These are phyloP conservation scores for Aspergillus latus DNA, from an alignment of 2,329 filamentous ascomycete species.

Conservation along the genomic window DNA sequence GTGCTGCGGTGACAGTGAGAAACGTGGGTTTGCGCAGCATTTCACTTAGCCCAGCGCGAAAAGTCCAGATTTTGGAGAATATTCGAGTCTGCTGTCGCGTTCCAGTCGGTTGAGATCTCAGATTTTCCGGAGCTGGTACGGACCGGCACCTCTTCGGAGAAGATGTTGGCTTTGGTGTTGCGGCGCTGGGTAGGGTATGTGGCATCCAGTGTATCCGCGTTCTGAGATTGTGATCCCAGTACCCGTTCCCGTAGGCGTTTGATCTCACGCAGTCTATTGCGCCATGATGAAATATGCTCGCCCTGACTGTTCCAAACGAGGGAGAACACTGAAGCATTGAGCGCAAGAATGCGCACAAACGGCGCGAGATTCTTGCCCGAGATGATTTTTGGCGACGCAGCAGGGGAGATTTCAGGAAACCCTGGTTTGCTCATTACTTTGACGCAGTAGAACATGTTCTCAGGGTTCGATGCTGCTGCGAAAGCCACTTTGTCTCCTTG, in stretches of 20 bases:
- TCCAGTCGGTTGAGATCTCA: conserved; percentile 40
- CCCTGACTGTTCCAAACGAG: conserved; percentile 77
- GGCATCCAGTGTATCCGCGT: conserved; percentile 31
- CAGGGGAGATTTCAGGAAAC: conserved; percentile 88
- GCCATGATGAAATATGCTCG: conserved; percentile 87
- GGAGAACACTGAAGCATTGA: conserved; percentile 92
- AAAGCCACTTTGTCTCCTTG: conserved; percentile 40
- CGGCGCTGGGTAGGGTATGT: conserved; percentile 35
- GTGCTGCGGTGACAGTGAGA: not conserved
- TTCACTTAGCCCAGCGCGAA: conserved; percentile 43
- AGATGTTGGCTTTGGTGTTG: conserved; percentile 41
- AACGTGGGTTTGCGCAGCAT: not conserved
- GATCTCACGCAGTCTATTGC: conserved; percentile 81
- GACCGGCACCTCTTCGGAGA: conserved; percentile 36
- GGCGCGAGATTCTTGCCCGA: conserved; percentile 76
- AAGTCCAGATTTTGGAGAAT: conserved; percentile 44
- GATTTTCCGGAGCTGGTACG: conserved; percentile 33
- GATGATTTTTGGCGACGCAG: conserved; percentile 84
- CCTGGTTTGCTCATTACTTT: conserved; percentile 84
- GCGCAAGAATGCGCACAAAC: conserved; percentile 82
- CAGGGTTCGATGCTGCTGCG: conserved; percentile 28
- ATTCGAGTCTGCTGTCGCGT: conserved; percentile 37
- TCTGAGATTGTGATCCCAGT: conserved; percentile 30
- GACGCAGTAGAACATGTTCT: conserved; percentile 74
- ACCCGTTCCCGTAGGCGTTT: conserved; percentile 69